phyloP scores from a whole-genome alignment of 306 rosid genomes.

The Macrotyloma uniflorum region DNA sequence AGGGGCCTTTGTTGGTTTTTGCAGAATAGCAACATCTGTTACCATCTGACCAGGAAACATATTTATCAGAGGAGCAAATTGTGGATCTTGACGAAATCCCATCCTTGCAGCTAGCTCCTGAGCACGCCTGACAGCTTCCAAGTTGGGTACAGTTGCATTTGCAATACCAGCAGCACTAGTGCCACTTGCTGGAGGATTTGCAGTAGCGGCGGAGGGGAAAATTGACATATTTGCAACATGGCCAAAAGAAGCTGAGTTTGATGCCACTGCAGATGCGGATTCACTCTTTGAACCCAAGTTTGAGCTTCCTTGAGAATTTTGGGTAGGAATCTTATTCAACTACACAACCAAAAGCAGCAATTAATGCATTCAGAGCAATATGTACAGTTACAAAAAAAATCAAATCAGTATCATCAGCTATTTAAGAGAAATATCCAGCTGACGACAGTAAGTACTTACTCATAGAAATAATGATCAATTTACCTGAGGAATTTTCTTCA shows the following conservation, averaged over 20 bases:
- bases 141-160: conserved; percentile 48
- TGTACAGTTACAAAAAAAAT: background rate
- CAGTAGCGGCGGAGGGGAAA: conserved; percentile 47
- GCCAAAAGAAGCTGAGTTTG: conserved; percentile 48
- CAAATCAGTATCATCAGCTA: background rate
- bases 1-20: conserved; percentile 87
- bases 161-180: conserved; percentile 51
- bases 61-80: conserved; percentile 89
- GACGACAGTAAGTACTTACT: conserved; percentile 13
- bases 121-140: conserved; percentile 92
- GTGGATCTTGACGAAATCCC: conserved; percentile 97
- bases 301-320: conserved; percentile 51
- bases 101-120: conserved; percentile 92
- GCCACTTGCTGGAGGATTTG: conserved; percentile 39
- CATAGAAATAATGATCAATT: conserved; percentile 30
- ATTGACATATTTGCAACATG: conserved; percentile 44
- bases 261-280: conserved; percentile 44
- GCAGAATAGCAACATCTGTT: conserved; percentile 61
- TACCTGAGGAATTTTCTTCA: conserved; percentile 81
- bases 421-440: background rate
- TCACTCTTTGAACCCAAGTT: conserved; percentile 52
- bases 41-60: conserved; percentile 83
- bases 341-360: conserved; percentile 46
- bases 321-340: conserved; percentile 66
- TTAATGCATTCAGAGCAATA: conserved; percentile 38